Conservation (phyloP, 2,329 filamentous ascomycete species). For the Arthrobotrys conoides region DNA sequence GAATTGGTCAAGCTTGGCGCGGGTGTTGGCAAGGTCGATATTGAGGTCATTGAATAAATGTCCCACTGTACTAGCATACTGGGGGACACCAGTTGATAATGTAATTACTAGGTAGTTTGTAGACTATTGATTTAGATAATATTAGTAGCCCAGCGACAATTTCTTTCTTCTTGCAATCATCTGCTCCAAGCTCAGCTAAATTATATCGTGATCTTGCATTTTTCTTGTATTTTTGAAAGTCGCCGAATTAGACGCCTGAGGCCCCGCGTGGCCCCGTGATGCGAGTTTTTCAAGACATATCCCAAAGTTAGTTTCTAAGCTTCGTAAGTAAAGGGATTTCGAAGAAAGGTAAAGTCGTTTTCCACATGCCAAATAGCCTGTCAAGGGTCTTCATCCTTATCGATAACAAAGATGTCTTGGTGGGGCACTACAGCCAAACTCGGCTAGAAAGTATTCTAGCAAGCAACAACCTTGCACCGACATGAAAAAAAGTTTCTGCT, state of each 20-base stretch:
- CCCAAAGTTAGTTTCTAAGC: background rate
- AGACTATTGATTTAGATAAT: no score
- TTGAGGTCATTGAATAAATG: slow-evolving; percentile 52
- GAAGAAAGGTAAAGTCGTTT: slow-evolving; percentile 2
- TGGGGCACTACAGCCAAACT: slow-evolving; percentile 51
- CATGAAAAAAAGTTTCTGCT: slow-evolving; percentile 58
- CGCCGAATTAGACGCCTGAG: background rate
- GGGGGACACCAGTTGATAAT: background rate
- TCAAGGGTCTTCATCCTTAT: slow-evolving; percentile 35
- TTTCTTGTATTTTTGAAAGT: background rate
- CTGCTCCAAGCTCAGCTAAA: no score
- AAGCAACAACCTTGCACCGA: slow-evolving; percentile 57
- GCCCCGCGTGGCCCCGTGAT: no score
- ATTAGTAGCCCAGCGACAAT: no score
- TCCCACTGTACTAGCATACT: no score
- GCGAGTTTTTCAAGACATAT: background rate
- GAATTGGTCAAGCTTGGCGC: slow-evolving; percentile 68
- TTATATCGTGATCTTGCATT: no score
- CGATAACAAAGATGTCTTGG: slow-evolving; percentile 37
- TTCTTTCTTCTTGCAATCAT: no score
- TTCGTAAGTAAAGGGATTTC: background rate
- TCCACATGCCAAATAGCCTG: slow-evolving; percentile 17
- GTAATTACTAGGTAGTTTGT: no score
- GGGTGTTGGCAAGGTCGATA: slow-evolving; percentile 69
- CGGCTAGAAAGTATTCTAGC: slow-evolving; percentile 38